Base-by-base conservation (phyloP, 345 rosid genomes). In the Bruguiera sexangula region DNA sequence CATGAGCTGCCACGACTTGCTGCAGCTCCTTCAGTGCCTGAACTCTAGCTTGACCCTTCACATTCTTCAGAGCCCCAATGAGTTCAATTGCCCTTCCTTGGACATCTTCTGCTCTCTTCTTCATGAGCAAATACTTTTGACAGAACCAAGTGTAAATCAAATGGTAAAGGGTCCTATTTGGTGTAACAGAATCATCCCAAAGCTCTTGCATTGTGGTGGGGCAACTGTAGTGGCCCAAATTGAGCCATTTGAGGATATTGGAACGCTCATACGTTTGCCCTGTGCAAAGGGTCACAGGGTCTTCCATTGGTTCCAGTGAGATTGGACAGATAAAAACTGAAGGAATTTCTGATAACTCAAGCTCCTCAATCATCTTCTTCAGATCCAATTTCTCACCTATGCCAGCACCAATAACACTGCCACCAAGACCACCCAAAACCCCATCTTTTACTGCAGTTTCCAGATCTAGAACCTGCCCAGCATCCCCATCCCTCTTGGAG, bases 121-220 rank as follows among this genome's bases (percentile, higher is more conserved):
- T 88, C 90, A 82, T 76, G 8, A 79, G 75, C 56, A 85, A 69
- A 74, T 86, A 86, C 73, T 83, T 86, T 43, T 84, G 88, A n/a
- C 84, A 80, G 66, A 84, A 88, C 90, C 93, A 88, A 64, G 83
- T 79, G 62, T 80, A 70, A 68, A 86, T 88, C 79, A 88, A 75
- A 24, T 88, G 90, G 50, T 83, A 72, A 48, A 88, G 87, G 20
- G 93, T 88, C 58, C 66, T 84, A 66, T 88, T 86, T 10, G 93
- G 87, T 2, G 90, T 88, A 30, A 88, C 36, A 16, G 86, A 73
- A 67, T 86, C 85, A 62, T 84, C 90, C 93, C 93, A 88, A 3
- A 86, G 88, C 81, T 88, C 93, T 68, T 88, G 90, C 90, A 88
- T 88, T 59, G 90, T 88, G 8, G 90, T 86, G 60, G 93, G 93